A percentile compares a stretch with the other conserved stretches of the same genome.
phyloP scores from a whole-genome alignment of 2,329 filamentous ascomycete genomes.

The Calonectria hongkongensis region DNA sequence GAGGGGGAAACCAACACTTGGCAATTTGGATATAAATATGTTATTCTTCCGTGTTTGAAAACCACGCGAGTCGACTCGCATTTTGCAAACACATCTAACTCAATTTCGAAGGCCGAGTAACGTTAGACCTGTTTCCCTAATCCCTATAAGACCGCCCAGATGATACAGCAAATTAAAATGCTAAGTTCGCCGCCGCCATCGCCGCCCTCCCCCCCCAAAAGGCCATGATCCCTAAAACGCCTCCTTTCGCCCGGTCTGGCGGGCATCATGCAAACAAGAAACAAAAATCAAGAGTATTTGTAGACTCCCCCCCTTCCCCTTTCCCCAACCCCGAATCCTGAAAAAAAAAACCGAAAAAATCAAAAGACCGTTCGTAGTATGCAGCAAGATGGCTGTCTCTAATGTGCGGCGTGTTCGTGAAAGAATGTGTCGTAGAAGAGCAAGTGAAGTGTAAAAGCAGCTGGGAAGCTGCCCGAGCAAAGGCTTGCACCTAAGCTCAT shows the following conservation, averaged over 20 bases:
- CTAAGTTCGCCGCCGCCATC: conserved; percentile 27
- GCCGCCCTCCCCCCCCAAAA: conserved; percentile 22
- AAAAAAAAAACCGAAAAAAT: conserved; percentile 26
- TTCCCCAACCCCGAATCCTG: conserved; percentile 44
- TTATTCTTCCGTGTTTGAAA: conserved; percentile 44
- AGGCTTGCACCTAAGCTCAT: conserved; percentile 60
- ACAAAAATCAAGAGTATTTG: not conserved
- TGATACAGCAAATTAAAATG: conserved; percentile 41
- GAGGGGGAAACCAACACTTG: conserved; percentile 40
- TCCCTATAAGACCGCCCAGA: conserved; percentile 26
- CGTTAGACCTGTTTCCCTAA: conserved; percentile 25
- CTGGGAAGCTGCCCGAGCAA: not conserved
- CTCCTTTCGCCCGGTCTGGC: conserved; percentile 43
- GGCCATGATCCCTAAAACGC: conserved; percentile 45
- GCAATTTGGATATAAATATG: conserved; percentile 34
- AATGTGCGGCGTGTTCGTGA: conserved; percentile 20
- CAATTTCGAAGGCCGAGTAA: conserved; percentile 11
- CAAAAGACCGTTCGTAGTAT: conserved; percentile 25
- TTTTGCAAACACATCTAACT: conserved; percentile 14
- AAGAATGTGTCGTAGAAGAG: conserved; percentile 20
- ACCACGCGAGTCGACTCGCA: conserved; percentile 29
- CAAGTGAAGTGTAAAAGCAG: conserved; percentile 15
- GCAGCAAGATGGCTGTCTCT: conserved; percentile 28
- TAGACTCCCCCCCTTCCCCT: not conserved
- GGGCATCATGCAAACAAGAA: conserved; percentile 43